Evolutionary conservation across 345 rosid species (phyloP).

Genomic region (Citrus sp.): DNA sequence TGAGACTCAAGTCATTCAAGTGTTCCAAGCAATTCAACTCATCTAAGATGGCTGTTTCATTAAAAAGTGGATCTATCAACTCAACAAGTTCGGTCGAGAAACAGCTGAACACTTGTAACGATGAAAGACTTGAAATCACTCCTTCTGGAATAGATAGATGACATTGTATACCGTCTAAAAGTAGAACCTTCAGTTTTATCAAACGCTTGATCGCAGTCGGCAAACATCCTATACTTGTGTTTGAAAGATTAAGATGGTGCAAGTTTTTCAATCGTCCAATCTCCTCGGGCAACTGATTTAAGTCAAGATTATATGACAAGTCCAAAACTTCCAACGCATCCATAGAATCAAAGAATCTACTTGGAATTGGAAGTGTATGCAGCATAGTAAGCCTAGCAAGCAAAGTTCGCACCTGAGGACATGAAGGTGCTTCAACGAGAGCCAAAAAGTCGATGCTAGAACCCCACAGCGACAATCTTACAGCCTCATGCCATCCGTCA

Average conservation of each 20-base stretch:
- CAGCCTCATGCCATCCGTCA: background rate
- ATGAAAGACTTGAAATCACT: slow-evolving; percentile 19
- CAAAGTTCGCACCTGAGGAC: slow-evolving; percentile 7
- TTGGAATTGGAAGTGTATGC: background rate
- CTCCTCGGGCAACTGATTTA: background rate
- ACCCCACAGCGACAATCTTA: background rate
- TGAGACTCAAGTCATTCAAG: background rate
- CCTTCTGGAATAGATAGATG: background rate
- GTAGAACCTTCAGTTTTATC: background rate
- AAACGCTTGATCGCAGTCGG: background rate
- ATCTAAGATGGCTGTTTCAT: background rate
- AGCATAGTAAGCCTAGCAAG: background rate
- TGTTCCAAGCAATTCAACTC: background rate
- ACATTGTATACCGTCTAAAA: slow-evolving; percentile 1
- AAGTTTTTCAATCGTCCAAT: background rate
- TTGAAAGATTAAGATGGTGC: slow-evolving; percentile 19
- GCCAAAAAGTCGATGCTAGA: background rate
- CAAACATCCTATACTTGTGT: background rate
- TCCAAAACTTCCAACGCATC: background rate
- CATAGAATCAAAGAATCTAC: slow-evolving; percentile 1
- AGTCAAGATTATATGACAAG: background rate
- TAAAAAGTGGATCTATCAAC: background rate
- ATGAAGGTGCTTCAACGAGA: background rate
- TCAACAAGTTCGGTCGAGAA: background rate
- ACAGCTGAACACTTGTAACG: slow-evolving; percentile 13